Conservation (phyloP, 1,284 basidiomycete genomes). For the Singerocomus rubriflavus region DNA sequence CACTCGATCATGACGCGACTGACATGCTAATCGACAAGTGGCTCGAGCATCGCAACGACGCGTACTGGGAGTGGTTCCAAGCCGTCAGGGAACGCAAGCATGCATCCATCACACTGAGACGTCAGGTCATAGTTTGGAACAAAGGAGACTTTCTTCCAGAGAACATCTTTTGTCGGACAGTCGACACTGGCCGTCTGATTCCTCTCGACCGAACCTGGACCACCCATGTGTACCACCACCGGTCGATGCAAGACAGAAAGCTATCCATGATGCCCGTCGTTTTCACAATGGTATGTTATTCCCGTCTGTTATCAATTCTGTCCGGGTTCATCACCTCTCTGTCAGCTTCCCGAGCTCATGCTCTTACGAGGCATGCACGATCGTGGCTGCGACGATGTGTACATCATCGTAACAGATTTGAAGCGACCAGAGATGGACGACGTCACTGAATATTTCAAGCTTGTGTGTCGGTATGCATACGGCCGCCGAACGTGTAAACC, state of each 20-base stretch:
- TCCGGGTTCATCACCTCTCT: constrained; percentile 10
- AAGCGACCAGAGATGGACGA: constrained; percentile 76
- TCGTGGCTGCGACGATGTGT: constrained; percentile 69
- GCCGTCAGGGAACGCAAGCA: constrained; percentile 63
- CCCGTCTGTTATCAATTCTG: constrained; percentile 2
- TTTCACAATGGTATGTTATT: constrained; percentile 62
- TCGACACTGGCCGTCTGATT: constrained; percentile 70
- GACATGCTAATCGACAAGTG: constrained; percentile 77
- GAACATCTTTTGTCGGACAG: constrained; percentile 71
- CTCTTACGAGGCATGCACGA: constrained; percentile 75
- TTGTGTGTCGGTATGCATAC: constrained; percentile 60
- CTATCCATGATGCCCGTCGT: constrained; percentile 74
- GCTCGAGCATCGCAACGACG: constrained; percentile 71
- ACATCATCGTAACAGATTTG: constrained; percentile 71
- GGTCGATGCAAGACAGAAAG: constrained; percentile 66
- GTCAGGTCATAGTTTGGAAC: constrained; percentile 67
- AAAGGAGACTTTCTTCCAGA: constrained; percentile 74
- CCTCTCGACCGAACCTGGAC: constrained; percentile 76
- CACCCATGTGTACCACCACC: constrained; percentile 72
- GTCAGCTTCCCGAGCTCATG: constrained; percentile 71
- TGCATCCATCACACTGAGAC: constrained; percentile 44
- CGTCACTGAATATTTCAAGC: constrained; percentile 70
- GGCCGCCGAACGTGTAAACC: constrained; percentile 60
- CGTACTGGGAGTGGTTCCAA: constrained; percentile 71
- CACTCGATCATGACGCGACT: constrained; percentile 67